phyloP scores from a whole-genome alignment of 106 monocot genomes.

The Agapanthus africanus region DNA sequence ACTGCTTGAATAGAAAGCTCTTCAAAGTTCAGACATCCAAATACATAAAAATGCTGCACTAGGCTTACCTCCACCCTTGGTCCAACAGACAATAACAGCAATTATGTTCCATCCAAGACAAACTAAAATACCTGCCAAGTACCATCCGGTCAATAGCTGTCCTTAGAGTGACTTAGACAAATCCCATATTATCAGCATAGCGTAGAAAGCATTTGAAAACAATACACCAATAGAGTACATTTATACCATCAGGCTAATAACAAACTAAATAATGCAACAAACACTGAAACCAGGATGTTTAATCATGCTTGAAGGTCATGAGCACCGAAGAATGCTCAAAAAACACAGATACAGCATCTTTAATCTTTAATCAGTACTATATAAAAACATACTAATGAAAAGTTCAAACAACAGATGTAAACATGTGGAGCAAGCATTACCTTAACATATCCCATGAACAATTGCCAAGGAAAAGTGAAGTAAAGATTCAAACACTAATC shows the following conservation, averaged over 20 bases:
- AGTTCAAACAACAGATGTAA: neutral
- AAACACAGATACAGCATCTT: neutral
- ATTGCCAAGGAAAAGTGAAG: neutral
- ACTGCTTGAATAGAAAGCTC: neutral
- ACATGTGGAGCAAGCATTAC: no score
- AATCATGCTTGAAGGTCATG: neutral
- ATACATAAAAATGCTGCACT: neutral
- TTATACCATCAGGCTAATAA: neutral
- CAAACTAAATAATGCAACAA: neutral
- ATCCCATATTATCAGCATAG: neutral
- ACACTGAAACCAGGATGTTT: neutral
- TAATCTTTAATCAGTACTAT: neutral
- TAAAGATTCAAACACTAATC: no score
- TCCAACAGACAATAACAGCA: conserved; percentile 32
- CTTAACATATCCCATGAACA: neutral
- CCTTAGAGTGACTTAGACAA: neutral
- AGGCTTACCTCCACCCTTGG: conserved; percentile 42
- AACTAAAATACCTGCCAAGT: conserved; percentile 17
- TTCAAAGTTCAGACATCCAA: neutral
- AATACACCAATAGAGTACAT: neutral
- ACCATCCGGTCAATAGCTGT: neutral
- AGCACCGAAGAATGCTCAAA: neutral
- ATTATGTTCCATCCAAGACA: conserved; percentile 30
- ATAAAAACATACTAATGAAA: neutral
- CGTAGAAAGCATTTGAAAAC: neutral